Base-by-base conservation (phyloP, 345 rosid species). In the Euphorbia tirucalli region DNA sequence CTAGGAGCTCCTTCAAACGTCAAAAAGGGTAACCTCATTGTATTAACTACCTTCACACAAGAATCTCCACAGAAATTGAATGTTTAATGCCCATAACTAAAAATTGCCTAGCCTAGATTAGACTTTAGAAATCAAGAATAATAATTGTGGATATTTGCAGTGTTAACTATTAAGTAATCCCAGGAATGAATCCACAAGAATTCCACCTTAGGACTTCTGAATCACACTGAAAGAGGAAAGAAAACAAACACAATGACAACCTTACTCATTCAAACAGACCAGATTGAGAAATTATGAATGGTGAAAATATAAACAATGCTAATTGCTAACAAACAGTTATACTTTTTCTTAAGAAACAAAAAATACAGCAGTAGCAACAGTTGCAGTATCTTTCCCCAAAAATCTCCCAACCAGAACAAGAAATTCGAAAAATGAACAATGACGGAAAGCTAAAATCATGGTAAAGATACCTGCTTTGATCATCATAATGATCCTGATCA, bases 391-490 rank as follows among this genome's bases (percentile, higher is more conserved):
- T 32, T 32, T 2, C 37, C 5, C 3, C 2, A 32, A 32, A 32
- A 32, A 32, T 32, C 5, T 5, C n/a, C n/a, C n/a, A n/a, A n/a
- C 37, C 37, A 32, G 37, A 2, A 32, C 5, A 32, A 32, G 5
- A 32, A 32, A 5, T 32, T 32, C 37, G 37, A 32, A 32, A 32
- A 32, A 32, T 2, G 37, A 32, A 32, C 37, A 32, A 32, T 32
- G 37, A 49, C 3, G n/a, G 4, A 49, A 49, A 49, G 16, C 16
- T 3, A 49, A 1, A 49, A 15, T 13, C 4, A 49, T 49, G 55
- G 21, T 49, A 49, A 49, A 49, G 58, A 54, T 54, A 55, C 59
- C 59, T 55, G 28, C 39, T 61, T 8, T 61, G 65, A 30, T n/a
- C 15, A 22, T 28, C n/a, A 0, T 61, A 41, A 28, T 31, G 1